Conservation (phyloP, 768 basidiomycete genomes). For the Galerina sulciceps region DNA sequence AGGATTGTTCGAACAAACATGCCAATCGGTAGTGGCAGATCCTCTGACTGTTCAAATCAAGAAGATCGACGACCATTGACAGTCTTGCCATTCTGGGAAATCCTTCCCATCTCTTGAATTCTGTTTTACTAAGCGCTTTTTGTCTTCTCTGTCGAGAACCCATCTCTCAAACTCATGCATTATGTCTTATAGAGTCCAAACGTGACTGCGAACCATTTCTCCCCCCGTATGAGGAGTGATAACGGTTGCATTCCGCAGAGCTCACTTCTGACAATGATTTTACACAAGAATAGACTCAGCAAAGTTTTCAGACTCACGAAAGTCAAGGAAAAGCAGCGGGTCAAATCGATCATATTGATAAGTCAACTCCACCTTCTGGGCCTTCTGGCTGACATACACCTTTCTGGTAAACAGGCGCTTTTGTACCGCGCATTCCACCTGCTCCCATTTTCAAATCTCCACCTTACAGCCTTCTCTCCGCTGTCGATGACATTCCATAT, state of each 20-base stretch:
- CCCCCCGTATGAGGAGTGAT: too few species aligned
- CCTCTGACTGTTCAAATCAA: background rate
- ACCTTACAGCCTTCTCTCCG: slow-evolving; percentile 5
- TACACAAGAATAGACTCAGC: background rate
- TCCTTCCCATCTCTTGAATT: background rate
- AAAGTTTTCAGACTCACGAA: slow-evolving; percentile 2
- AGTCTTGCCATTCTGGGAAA: background rate
- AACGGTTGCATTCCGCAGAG: background rate
- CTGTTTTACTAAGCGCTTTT: background rate
- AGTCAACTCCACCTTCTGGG: background rate
- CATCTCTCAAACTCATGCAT: too few species aligned
- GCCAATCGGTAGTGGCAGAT: slow-evolving; percentile 16
- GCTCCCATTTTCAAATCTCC: slow-evolving; percentile 5
- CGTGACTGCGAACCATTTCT: too few species aligned
- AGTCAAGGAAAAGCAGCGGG: slow-evolving; percentile 7
- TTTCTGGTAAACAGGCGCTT: background rate
- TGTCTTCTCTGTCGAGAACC: too few species aligned
- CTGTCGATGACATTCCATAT: slow-evolving; percentile 10
- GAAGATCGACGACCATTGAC: background rate
- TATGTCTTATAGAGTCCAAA: too few species aligned
- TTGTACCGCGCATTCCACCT: slow-evolving; percentile 3
- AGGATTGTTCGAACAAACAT: slow-evolving; percentile 17
- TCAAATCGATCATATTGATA: slow-evolving; percentile 5
- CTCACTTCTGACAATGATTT: background rate
- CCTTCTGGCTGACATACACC: background rate